Base-by-base conservation (phyloP, 2,329 filamentous ascomycete genomes). In the Beauveria medogensis region DNA sequence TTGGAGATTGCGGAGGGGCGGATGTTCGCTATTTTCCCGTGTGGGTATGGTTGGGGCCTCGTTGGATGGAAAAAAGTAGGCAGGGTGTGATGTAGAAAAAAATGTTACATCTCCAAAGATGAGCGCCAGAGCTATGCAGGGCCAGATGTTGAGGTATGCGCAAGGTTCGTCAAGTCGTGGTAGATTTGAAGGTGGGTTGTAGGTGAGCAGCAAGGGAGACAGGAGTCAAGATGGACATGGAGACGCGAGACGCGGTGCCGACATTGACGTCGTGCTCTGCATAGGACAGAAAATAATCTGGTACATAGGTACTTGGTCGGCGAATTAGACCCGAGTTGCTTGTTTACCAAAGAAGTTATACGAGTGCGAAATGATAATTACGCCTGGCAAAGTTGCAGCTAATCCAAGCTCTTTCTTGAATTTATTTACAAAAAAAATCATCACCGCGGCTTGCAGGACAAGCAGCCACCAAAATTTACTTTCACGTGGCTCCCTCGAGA, bases 1-100 rank as follows among this genome's bases (percentile, higher is more conserved):
- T 50, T 61, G 48, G 51, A 55, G 59, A 55, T 59, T 52, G 24
- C 24, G 26, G 56, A 59, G 56, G 56, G 56, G 56, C 56, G 56
- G 48, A 7, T 59, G 56, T 37, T 59, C 9, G 30, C 56, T 44
- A 20, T 58, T 43, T 47, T 47, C 28, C 30, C 18, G 55, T 57
- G 16, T 30, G 55, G 55, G 34, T 58, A 50, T 58, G 20, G 10
- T 30, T 43, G 55, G 22, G 28, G 41, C 28, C 12, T 20, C 24
- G n/a, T 6, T 30, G 37, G 16, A 5, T 3, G 18, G 18, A 28
- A 9, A 9, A 55, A 28, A 14, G 3, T 5, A 10, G 46, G 5
- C 34, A 34, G 14, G 18, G 18, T 12, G 43, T 37, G 12, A 37
- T 14, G 24, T 7, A 20, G 18, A 43, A 51, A 41, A 24, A 10